Evolutionary conservation across 768 basidiomycete species (phyloP).

Genomic region (Boletus rex-veris): DNA sequence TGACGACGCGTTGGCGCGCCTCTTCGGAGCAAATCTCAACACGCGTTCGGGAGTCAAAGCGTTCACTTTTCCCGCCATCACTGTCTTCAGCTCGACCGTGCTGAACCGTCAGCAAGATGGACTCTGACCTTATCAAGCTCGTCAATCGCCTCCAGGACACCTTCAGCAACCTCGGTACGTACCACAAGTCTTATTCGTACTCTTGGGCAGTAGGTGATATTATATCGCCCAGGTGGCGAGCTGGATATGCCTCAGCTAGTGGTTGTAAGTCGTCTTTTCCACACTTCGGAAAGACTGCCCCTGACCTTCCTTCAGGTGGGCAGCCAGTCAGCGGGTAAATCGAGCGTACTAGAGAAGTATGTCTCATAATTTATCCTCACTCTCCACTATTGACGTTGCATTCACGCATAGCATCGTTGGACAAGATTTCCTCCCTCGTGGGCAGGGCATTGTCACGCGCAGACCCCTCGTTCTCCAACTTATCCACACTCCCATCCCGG

Average conservation of each 20-base stretch:
- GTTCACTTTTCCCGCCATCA: constrained; percentile 2
- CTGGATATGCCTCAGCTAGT: constrained; percentile 91
- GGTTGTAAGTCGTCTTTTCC: constrained; percentile 55
- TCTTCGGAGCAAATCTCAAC: background rate
- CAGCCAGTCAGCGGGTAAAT: constrained; percentile 95
- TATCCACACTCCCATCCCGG: constrained; percentile 79
- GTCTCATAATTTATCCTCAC: constrained; percentile 30
- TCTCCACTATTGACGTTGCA: background rate
- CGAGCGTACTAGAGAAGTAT: constrained; percentile 92
- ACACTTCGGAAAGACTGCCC: background rate
- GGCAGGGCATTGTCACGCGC: constrained; percentile 93
- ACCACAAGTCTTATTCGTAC: constrained; percentile 1
- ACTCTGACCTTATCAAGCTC: constrained; percentile 88
- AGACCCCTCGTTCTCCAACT: constrained; percentile 94
- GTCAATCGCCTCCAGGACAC: constrained; percentile 96
- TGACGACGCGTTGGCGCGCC: constrained; percentile 30
- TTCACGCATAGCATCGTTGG: constrained; percentile 75
- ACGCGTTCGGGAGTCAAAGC: constrained; percentile 17
- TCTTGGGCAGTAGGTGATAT: constrained; percentile 5
- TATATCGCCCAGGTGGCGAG: constrained; percentile 62
- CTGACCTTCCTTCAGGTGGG: constrained; percentile 61
- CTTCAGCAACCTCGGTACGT: constrained; percentile 80
- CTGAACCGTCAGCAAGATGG: constrained; percentile 52
- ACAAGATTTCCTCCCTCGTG: constrained; percentile 83
- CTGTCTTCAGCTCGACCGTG: background rate